Evolutionary conservation across 2,329 filamentous ascomycete genomes (phyloP).

Genomic region (Colletotrichum orchidophilum): DNA sequence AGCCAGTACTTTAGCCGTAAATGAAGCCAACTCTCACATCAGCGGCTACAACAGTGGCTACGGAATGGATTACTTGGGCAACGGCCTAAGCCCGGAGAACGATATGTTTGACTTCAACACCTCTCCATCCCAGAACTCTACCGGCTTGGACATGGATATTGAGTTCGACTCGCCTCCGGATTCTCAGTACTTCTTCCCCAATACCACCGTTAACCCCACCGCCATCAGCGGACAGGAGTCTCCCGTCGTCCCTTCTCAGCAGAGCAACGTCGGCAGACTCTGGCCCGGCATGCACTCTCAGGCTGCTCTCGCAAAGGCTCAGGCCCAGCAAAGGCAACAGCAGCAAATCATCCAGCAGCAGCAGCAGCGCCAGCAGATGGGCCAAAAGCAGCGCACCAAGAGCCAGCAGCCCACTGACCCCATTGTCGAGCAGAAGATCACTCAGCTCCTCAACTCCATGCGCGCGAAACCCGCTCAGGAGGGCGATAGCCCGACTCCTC

Average conservation of each 20-base stretch:
- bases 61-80: constrained; percentile 59
- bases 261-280: constrained; percentile 73
- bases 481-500: constrained; percentile 49
- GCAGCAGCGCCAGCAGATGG: constrained; percentile 56
- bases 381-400: constrained; percentile 59
- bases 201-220: constrained; percentile 73
- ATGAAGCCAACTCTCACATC: constrained; percentile 66
- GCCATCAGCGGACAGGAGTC: constrained; percentile 72
- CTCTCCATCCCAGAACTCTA: constrained; percentile 69
- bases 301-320: constrained; percentile 80
- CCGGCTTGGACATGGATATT: constrained; percentile 74
- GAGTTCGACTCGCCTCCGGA: constrained; percentile 56
- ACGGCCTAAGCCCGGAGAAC: constrained; percentile 68
- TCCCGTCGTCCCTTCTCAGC: constrained; percentile 56
- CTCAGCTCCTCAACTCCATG: constrained; percentile 92
- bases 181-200: constrained; percentile 73
- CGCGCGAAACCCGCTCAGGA: constrained; percentile 74
- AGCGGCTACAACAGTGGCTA: constrained; percentile 62
- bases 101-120: constrained; percentile 79
- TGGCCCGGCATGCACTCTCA: constrained; percentile 96
- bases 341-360: constrained; percentile 59
- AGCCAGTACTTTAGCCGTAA: constrained; percentile 81
- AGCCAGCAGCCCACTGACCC: constrained; percentile 68
- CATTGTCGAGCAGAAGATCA: constrained; percentile 90
- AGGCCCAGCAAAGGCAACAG: constrained; percentile 73